These are phyloP conservation scores for Multifurca ochricompacta DNA, from an alignment of 768 basidiomycete genomes.

Conservation along the genomic window DNA sequence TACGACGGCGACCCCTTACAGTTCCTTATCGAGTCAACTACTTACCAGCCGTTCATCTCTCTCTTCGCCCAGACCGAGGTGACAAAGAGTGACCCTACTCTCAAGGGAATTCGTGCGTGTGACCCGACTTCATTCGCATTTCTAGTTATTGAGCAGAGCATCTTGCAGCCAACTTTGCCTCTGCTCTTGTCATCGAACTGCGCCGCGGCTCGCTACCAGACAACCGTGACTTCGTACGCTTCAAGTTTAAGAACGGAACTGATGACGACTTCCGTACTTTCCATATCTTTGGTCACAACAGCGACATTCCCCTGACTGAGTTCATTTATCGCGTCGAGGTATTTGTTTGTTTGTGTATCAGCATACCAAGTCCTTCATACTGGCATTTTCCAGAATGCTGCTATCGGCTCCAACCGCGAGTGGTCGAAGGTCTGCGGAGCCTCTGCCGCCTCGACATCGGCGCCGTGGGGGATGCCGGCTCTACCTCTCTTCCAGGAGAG, in stretches of 20 bases:
- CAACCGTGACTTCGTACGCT: conserved; percentile 71
- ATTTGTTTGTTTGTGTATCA: conserved; percentile 17
- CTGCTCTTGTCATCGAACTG: conserved; percentile 72
- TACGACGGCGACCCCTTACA: conserved; percentile 75
- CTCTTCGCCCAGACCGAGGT: conserved; percentile 75
- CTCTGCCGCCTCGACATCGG: neutral
- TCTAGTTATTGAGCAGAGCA: neutral
- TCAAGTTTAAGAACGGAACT: conserved; percentile 84
- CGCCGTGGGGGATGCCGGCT: conserved; percentile 3
- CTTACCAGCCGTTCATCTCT: conserved; percentile 88
- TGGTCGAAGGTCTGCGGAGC: conserved; percentile 37
- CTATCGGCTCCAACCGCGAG: conserved; percentile 37
- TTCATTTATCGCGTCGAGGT: conserved; percentile 82
- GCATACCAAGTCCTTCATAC: neutral
- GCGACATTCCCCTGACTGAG: conserved; percentile 75
- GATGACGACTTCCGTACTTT: conserved; percentile 51
- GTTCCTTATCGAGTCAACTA: conserved; percentile 68
- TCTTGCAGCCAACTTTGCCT: conserved; percentile 58
- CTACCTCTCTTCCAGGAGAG: conserved; percentile 10
- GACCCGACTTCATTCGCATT: neutral
- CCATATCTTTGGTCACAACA: conserved; percentile 65
- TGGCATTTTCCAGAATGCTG: conserved; percentile 31
- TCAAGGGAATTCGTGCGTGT: conserved; percentile 57
- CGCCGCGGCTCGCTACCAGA: conserved; percentile 69
- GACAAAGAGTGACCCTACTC: conserved; percentile 46